These are phyloP conservation scores for Sclerotinia subarctica DNA, from an alignment of 2,329 filamentous ascomycete species.

Conservation along the genomic window DNA sequence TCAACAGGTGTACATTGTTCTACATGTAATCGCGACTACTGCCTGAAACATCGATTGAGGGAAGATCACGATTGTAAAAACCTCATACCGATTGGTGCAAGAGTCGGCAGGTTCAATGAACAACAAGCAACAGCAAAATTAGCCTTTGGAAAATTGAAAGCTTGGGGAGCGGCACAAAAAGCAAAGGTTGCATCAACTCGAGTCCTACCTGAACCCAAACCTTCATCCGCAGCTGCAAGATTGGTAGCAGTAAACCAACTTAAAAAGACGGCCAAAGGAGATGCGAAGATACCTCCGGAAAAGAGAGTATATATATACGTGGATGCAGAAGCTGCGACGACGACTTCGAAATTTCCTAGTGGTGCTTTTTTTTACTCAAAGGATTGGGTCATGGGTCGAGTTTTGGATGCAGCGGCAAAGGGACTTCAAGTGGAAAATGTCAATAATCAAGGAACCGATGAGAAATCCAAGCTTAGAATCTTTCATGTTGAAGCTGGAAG, in stretches of 20 bases:
- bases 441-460: conserved; percentile 73
- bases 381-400: conserved; percentile 86
- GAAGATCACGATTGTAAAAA: conserved; percentile 85
- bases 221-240: conserved; percentile 60
- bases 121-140: conserved; percentile 63
- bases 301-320: conserved; percentile 90
- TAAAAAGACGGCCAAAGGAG: conserved; percentile 87
- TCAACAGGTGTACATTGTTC: conserved; percentile 67
- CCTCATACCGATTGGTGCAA: conserved; percentile 58
- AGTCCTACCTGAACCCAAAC: conserved; percentile 60
- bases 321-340: conserved; percentile 84
- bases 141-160: conserved; percentile 72
- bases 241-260: conserved; percentile 70
- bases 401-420: conserved; percentile 75
- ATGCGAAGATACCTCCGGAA: conserved; percentile 73
- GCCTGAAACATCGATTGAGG: conserved; percentile 69
- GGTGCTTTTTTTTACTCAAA: conserved; percentile 76
- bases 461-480: conserved; percentile 77
- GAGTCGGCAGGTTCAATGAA: conserved; percentile 44
- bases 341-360: conserved; percentile 76
- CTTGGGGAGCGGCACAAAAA: conserved; percentile 76
- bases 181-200: conserved; percentile 45
- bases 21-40: conserved; percentile 70
- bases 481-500: conserved; percentile 92
- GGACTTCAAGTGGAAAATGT: conserved; percentile 76